A percentile compares a stretch with the other conserved stretches of the same genome.
These are phyloP conservation scores for Leishmania gerbilli DNA, from an alignment of 208 protist genomes.

Conservation along the genomic window DNA sequence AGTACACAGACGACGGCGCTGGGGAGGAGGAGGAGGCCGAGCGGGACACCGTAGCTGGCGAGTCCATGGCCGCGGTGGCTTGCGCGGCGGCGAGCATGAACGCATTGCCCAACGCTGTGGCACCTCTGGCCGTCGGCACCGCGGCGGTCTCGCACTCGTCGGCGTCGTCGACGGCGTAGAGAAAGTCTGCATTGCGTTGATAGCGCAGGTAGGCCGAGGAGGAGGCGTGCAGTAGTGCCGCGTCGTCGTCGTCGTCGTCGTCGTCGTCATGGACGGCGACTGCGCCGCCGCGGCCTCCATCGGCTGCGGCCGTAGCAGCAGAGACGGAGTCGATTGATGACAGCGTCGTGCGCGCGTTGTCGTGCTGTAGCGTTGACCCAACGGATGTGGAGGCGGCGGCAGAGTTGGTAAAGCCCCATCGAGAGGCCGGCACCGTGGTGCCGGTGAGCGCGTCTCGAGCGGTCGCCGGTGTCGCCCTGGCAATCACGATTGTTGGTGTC, in stretches of 20 bases:
- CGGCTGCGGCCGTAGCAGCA: not conserved
- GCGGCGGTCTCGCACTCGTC: conserved; percentile 1
- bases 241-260: too few species aligned
- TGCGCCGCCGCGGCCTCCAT: not conserved
- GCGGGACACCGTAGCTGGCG: not conserved
- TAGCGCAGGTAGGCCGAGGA: conserved; percentile 15
- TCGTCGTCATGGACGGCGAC: not conserved
- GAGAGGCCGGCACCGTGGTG: not conserved
- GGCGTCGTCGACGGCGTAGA: conserved; percentile 19
- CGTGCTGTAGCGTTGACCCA: not conserved
- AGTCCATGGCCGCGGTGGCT: not conserved
- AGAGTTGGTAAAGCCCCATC: not conserved
- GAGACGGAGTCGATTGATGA: not conserved
- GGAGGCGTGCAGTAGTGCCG: not conserved
- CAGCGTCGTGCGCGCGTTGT: not conserved
- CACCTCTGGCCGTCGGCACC: not conserved
- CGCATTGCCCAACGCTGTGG: not conserved
- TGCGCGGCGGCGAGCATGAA: not conserved
- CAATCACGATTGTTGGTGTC: not conserved
- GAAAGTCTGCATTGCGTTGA: conserved; percentile 20
- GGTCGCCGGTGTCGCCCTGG: not conserved
- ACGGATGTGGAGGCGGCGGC: not conserved
- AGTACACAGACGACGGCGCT: conserved; percentile 20
- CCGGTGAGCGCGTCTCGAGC: not conserved
- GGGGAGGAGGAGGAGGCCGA: not conserved